Evolutionary conservation across 305 asterid species (phyloP), one percentile per base, ranked within the genome.

Genomic region (Fraxinus albicans): DNA sequence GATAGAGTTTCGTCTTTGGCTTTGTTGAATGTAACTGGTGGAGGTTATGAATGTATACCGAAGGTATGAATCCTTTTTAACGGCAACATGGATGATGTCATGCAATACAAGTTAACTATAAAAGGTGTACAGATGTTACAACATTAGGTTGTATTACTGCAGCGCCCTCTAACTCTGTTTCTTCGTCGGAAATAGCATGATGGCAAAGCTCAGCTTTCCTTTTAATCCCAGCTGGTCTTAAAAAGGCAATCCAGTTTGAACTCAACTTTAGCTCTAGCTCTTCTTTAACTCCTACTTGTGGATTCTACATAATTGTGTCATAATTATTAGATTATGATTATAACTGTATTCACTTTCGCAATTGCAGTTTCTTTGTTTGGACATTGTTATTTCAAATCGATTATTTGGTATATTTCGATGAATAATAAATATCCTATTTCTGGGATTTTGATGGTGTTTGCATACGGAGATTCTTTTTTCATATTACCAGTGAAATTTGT

Each of bases 31-130:
- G 99, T 93, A 44, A 95, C 99, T 0, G 99, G 99, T 84, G 99
- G 99, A 85, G 99, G 99, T 83, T 94, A 90, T 85, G 97, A 97
- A 90, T 93, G 98, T 82, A 83, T 95, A 79, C 99, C 99, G 58
- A 95, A 89, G 98, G 99, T 97, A 89, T 47, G 69, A 36, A 55
- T 80, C 70, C 58, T 72, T 27, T 65, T 23, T 77, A 12, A 27
- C 75, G 69, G 47, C 70, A 77, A 19, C 35, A 3, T 33, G 10
- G 29, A 10, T 67, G 74, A 9, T 67, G 27, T 27, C 74, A 10
- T 67, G 36, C 36, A 25, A 27, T 67, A 67, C 36, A 21, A 23
- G 33, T 67, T 67, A 67, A 67, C 74, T 12, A 27, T 67, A 67
- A 6, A 29, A 27, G 8, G 34, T 27, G 74, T 29, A 27, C 31